A percentile compares a stretch with the other conserved stretches of the same genome.
These are phyloP conservation scores for Macaranga tanarius DNA, from an alignment of 441 rosid genomes.

Conservation along the genomic window DNA sequence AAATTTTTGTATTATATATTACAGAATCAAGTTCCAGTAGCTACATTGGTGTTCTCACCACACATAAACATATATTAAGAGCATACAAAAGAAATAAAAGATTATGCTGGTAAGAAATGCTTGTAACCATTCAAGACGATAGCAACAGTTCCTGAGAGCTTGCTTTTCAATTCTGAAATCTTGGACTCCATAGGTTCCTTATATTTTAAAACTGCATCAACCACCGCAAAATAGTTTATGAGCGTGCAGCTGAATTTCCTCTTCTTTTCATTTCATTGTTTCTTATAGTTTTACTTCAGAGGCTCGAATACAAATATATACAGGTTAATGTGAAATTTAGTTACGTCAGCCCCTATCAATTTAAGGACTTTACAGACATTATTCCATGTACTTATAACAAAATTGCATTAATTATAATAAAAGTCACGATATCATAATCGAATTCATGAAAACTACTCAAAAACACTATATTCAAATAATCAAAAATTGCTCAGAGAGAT, in stretches of 20 bases:
- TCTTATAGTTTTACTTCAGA: slow-evolving; percentile 58
- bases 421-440: neutral
- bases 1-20: neutral
- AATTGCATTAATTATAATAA: neutral
- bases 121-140: slow-evolving; percentile 48
- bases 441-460: neutral
- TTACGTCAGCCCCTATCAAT: no score
- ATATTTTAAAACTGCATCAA: slow-evolving; percentile 64
- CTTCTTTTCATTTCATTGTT: slow-evolving; percentile 50
- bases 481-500: neutral
- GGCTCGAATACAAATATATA: slow-evolving; percentile 27
- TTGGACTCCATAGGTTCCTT: slow-evolving; percentile 61
- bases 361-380: neutral
- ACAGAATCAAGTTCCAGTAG: no score
- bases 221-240: slow-evolving; percentile 49
- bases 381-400: neutral
- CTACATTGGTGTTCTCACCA: no score
- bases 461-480: neutral
- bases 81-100: neutral
- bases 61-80: no score
- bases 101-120: slow-evolving; percentile 35
- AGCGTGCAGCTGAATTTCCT: slow-evolving; percentile 53
- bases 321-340: neutral
- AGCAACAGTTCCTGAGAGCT: slow-evolving; percentile 49
- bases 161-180: slow-evolving; percentile 46